Conservation (phyloP, 192 early-diverging fungal genomes). For the Coemansia sp. region DNA sequence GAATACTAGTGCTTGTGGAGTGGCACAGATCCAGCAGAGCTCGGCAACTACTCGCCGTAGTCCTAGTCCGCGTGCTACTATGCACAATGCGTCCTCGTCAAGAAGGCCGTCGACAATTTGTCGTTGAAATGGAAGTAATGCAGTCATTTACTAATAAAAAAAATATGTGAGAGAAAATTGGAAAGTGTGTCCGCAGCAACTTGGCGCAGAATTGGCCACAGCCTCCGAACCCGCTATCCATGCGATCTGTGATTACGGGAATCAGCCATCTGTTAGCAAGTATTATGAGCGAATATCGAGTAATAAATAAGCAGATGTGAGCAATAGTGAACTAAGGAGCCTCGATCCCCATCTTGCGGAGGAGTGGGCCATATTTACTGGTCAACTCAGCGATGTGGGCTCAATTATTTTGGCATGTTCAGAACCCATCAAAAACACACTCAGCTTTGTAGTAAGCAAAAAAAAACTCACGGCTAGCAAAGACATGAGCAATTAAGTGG, state of each 20-base stretch:
- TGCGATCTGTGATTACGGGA: background rate
- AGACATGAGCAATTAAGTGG: too few species aligned
- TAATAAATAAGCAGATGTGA: too few species aligned
- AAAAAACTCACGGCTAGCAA: too few species aligned
- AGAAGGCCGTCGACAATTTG: conserved; percentile 67
- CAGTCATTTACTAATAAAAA: conserved; percentile 2
- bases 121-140: conserved; percentile 65
- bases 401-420: too few species aligned
- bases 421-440: too few species aligned
- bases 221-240: background rate
- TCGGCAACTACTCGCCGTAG: conserved; percentile 69
- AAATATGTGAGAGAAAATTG: too few species aligned
- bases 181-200: background rate
- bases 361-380: too few species aligned
- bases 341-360: too few species aligned
- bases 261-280: background rate
- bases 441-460: too few species aligned
- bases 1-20: conserved; percentile 74
- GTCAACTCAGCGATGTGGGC: too few species aligned
- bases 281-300: too few species aligned
- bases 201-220: background rate
- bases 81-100: conserved; percentile 80
- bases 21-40: conserved; percentile 71
- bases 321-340: too few species aligned
- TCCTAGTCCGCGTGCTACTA: conserved; percentile 80